These are phyloP conservation scores for Pseudogymnoascus sp. DNA, from an alignment of 2,329 filamentous ascomycete genomes.

Conservation along the genomic window DNA sequence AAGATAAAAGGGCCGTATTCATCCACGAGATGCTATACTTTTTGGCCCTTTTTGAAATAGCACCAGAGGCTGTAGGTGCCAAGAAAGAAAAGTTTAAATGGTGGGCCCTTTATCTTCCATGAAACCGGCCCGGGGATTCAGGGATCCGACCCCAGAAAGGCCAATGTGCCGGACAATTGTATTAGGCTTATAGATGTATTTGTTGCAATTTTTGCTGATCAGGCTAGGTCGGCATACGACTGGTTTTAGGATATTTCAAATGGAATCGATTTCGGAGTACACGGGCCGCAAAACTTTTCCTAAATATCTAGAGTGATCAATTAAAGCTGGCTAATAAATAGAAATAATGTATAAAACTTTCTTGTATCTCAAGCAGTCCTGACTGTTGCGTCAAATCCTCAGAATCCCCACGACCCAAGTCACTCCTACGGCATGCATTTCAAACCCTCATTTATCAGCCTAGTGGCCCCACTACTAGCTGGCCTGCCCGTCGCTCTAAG, in stretches of 20 bases:
- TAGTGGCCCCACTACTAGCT: background rate
- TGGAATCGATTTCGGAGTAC: background rate
- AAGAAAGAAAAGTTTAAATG: background rate
- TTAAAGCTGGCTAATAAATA: background rate
- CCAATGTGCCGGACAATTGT: conserved; percentile 9
- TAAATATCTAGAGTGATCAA: background rate
- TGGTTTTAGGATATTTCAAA: background rate
- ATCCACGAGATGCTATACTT: background rate
- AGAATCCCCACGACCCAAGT: background rate
- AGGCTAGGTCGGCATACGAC: background rate
- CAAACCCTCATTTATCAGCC: background rate
- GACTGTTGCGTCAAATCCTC: background rate
- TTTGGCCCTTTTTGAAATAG: background rate
- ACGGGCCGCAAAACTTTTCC: background rate
- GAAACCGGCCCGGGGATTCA: background rate
- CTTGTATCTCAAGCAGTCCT: background rate
- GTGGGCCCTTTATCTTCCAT: background rate
- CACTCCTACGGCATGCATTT: background rate
- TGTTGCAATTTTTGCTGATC: background rate
- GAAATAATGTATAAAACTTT: background rate
- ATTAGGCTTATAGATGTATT: background rate
- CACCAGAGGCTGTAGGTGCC: background rate
- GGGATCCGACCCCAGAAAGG: conserved; percentile 16
- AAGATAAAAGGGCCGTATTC: background rate
- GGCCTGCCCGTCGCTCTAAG: background rate